phyloP scores from a whole-genome alignment of 768 basidiomycete genomes.

The Myochromella boudieri region DNA sequence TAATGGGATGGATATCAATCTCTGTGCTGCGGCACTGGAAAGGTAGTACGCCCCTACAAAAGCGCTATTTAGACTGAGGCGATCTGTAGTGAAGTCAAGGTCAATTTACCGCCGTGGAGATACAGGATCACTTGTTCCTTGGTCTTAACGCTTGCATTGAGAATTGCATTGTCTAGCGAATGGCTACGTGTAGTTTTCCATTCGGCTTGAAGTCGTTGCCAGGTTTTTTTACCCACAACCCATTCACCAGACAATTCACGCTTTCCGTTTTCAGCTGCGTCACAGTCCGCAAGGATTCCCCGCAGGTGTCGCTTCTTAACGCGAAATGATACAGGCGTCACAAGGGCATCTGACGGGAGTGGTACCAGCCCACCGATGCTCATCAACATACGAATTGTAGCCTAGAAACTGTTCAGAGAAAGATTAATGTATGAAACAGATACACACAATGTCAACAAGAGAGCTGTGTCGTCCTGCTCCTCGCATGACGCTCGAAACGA shows the following conservation, averaged over 20 bases:
- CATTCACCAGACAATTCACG: constrained; percentile 93
- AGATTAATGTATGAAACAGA: neutral
- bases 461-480: constrained; percentile 80
- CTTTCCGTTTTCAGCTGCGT: constrained; percentile 70
- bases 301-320: constrained; percentile 71
- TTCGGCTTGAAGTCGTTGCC: constrained; percentile 83
- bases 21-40: constrained; percentile 88
- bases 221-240: constrained; percentile 92
- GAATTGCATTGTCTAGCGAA: constrained; percentile 15
- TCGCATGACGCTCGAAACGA: constrained; percentile 82
- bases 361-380: constrained; percentile 80
- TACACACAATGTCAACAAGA: constrained; percentile 77
- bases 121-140: constrained; percentile 88
- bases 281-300: constrained; percentile 77
- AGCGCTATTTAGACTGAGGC: neutral
- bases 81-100: neutral
- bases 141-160: constrained; percentile 29
- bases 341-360: constrained; percentile 87
- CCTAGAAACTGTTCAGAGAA: constrained; percentile 26
- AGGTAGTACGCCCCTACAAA: constrained; percentile 84
- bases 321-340: constrained; percentile 91
- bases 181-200: constrained; percentile 54
- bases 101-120: constrained; percentile 79
- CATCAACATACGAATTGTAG: constrained; percentile 63
- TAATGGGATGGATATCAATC: constrained; percentile 86